Conservation (phyloP, 2,329 filamentous ascomycete genomes). For the Reticulascus tulasneorum region DNA sequence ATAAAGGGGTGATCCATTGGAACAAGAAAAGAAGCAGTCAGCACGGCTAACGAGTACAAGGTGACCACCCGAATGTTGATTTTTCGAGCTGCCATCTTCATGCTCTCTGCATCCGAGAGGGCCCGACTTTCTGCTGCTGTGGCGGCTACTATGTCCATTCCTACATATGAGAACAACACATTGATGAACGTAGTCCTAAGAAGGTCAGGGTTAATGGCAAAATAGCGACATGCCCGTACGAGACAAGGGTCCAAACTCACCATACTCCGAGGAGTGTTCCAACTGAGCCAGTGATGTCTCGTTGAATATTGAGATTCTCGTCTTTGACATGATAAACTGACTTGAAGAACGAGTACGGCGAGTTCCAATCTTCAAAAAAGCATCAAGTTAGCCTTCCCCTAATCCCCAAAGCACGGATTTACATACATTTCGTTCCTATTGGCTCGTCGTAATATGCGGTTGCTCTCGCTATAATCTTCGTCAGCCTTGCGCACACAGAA, state of each 20-base stretch:
- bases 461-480: no score
- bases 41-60: conserved; percentile 20
- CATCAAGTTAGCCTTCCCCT: no score
- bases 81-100: conserved; percentile 36
- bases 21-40: conserved; percentile 27
- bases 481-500: no score
- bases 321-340: no score
- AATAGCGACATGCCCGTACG: no score
- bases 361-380: no score
- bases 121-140: conserved; percentile 31
- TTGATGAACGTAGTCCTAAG: conserved; percentile 30
- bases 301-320: no score
- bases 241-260: conserved; percentile 21
- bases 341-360: no score
- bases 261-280: conserved; percentile 34
- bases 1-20: conserved; percentile 33
- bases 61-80: conserved; percentile 31
- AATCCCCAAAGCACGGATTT: no score
- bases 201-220: no score
- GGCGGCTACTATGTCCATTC: conserved; percentile 34
- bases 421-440: no score
- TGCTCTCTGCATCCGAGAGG: conserved; percentile 30
- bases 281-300: conserved; percentile 25
- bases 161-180: conserved; percentile 32
- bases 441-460: no score